Percentiles rank a stretch among this genome's conserved stretches.
Evolutionary conservation across 345 rosid genomes (phyloP).

Genomic region (Bretschneidera sinensis): DNA sequence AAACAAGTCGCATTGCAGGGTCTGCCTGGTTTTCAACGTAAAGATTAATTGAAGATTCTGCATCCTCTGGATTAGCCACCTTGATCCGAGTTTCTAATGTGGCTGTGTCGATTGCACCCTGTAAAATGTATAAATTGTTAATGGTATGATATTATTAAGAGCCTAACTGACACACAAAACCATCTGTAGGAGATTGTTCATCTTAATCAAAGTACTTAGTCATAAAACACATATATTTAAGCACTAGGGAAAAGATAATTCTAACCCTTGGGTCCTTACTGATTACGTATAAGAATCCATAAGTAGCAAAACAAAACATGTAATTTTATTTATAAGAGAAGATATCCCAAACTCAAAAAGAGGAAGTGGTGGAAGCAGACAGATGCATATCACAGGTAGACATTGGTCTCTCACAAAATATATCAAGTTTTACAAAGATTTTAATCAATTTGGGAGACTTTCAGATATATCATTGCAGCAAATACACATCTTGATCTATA

Average conservation of each 20-base stretch:
- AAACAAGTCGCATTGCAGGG: conserved; percentile 87
- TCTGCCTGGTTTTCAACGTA: conserved; percentile 92
- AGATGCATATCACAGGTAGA: too few species aligned
- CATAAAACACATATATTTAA: too few species aligned
- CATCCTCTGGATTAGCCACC: conserved; percentile 83
- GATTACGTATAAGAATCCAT: too few species aligned
- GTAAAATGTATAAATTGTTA: conserved; percentile 17
- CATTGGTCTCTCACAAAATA: background rate
- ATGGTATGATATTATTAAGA: background rate
- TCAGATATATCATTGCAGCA: background rate
- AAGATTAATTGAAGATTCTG: conserved; percentile 66
- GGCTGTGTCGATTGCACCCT: conserved; percentile 95
- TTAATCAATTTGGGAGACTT: background rate
- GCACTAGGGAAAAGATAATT: too few species aligned
- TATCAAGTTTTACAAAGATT: background rate
- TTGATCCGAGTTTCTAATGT: conserved; percentile 78
- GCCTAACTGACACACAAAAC: too few species aligned
- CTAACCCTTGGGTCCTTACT: too few species aligned
- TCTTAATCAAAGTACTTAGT: too few species aligned
- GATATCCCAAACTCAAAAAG: too few species aligned
- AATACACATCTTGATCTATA: background rate
- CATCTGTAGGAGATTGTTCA: too few species aligned
- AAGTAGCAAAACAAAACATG: too few species aligned
- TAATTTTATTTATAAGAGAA: too few species aligned
- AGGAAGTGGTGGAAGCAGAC: too few species aligned